Base-by-base conservation (phyloP, 305 asterid species). In the Galium porrigens region DNA sequence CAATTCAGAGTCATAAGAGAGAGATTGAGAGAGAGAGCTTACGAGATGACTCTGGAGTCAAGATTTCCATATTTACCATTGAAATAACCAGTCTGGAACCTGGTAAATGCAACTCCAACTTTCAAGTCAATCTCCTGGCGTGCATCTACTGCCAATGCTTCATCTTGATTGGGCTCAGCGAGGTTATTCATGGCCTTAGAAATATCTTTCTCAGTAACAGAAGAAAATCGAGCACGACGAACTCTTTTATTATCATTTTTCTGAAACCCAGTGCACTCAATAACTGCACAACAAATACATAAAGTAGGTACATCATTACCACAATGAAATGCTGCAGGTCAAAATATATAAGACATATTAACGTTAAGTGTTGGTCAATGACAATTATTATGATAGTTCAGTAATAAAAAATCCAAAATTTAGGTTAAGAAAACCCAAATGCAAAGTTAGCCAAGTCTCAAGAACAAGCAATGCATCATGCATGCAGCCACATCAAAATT, bases 31-130 rank as follows among this genome's bases (percentile, higher is more conserved):
- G 67, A 81, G 70, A 80, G 77, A 72, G 85, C 88, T 80, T 14
- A 86, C 95, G 96, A 89, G 81, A 89, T 86, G 69, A 89, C 96
- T 79, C 95, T 83, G 73, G 96, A 78, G 77, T 89, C 96, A 69
- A 89, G 95, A 87, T 89, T 89, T 71, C 96, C 96, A 73, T 89
- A 89, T 85, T 89, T 89, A 61, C 96, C 96, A 65, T 87, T 87
- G 85, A 89, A 89, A 82, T 79, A 86, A 77, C 91, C 77, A 12
- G 96, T 89, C 73, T 89, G 96, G 71, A 86, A 89, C 69, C 96
- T 80, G 53, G 96, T 89, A 80, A 89, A 89, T 77, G 96, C 84
- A 72, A 89, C 95, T 74, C 96, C 96, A 77, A 89, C 96, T 86
- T 89, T 89, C 85, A 89, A 81, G 82, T 89, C 96, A 70, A 89